Evolutionary conservation across 1,284 basidiomycete species (phyloP).

Genomic region (Laetiporus sulphureus): DNA sequence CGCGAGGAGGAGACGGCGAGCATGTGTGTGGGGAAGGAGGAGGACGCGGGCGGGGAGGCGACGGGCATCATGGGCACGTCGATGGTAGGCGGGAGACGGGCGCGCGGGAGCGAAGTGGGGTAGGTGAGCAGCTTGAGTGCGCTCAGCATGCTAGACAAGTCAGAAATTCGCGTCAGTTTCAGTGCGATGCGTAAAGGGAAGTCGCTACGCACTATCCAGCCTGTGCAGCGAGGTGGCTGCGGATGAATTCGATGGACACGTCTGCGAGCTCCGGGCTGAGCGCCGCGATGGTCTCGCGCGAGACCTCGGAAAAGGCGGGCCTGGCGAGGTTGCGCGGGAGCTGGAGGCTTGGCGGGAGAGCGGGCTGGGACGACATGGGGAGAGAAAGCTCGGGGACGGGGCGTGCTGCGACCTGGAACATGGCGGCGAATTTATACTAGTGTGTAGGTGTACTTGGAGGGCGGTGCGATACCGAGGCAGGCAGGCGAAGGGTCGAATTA

Average conservation of each 20-base stretch:
- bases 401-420: constrained; percentile 29
- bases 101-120: constrained; percentile 22
- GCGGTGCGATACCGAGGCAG: constrained; percentile 4
- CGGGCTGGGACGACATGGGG: constrained; percentile 17
- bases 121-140: constrained; percentile 21
- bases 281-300: constrained; percentile 23
- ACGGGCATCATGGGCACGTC: constrained; percentile 24
- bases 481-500: constrained; percentile 4
- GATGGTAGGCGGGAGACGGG: constrained; percentile 20
- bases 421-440: constrained; percentile 11
- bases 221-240: constrained; percentile 28
- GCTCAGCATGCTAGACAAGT: constrained; percentile 19
- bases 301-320: constrained; percentile 26
- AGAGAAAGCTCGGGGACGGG: constrained; percentile 21
- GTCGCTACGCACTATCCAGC: constrained; percentile 28
- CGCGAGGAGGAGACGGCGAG: constrained; percentile 40
- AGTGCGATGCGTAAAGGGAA: not conserved
- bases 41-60: constrained; percentile 22
- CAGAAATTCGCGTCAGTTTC: not conserved
- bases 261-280: constrained; percentile 31
- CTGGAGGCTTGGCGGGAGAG: constrained; percentile 26
- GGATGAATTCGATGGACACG: constrained; percentile 32
- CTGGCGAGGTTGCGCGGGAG: constrained; percentile 30
- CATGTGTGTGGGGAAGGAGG: constrained; percentile 47
- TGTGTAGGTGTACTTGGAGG: constrained; percentile 10